A percentile compares a stretch with the other conserved stretches of the same genome.
phyloP scores from a whole-genome alignment of 106 monocot genomes.

The Acorus gramineus region DNA sequence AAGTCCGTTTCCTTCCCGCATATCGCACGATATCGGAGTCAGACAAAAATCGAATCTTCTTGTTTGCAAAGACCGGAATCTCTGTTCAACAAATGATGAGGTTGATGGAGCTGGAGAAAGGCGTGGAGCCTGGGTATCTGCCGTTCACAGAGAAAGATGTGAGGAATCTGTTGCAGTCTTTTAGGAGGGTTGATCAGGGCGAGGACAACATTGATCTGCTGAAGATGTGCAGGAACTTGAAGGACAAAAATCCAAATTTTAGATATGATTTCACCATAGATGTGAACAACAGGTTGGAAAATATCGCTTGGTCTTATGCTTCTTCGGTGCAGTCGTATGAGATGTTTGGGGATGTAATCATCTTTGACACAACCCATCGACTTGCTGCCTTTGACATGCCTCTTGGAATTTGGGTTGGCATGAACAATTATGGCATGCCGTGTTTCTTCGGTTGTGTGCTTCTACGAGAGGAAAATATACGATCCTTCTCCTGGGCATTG shows the following conservation, averaged over 20 bases:
- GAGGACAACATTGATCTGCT: constrained; percentile 58
- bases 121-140: constrained; percentile 59
- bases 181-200: constrained; percentile 54
- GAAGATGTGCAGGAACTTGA: constrained; percentile 60
- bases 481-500: constrained; percentile 71
- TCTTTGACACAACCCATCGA: constrained; percentile 69
- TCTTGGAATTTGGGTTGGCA: constrained; percentile 77
- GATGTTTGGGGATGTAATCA: constrained; percentile 68
- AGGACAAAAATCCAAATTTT: constrained; percentile 63
- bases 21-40: constrained; percentile 55
- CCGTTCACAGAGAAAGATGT: constrained; percentile 92
- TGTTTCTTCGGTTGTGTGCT: constrained; percentile 80
- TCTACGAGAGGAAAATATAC: constrained; percentile 52
- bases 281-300: constrained; percentile 43
- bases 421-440: constrained; percentile 79
- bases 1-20: constrained; percentile 82
- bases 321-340: constrained; percentile 72
- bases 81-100: constrained; percentile 90
- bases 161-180: constrained; percentile 70
- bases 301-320: constrained; percentile 89
- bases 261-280: constrained; percentile 59
- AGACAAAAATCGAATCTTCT: constrained; percentile 66
- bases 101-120: constrained; percentile 71
- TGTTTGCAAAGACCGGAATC: constrained; percentile 79
- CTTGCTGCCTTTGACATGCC: constrained; percentile 53